Evolutionary conservation across 495 filamentous ascomycete genomes (phyloP).

Genomic region (Coniosporium apollinis): DNA sequence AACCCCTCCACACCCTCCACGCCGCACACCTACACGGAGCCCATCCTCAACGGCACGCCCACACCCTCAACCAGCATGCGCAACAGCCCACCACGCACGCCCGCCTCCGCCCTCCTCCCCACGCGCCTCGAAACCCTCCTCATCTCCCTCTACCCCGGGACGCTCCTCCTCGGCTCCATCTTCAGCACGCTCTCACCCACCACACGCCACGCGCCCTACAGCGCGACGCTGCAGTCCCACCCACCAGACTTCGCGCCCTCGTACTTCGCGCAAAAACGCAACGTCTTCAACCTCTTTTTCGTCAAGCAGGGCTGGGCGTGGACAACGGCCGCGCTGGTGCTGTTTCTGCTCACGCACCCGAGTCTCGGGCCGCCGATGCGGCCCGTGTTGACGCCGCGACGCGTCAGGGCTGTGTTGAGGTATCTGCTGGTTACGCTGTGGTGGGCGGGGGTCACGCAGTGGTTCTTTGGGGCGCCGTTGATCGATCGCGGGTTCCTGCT

Average conservation of each 20-base stretch:
- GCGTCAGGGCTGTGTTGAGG: slow-evolving; percentile 37
- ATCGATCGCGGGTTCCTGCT: slow-evolving; percentile 72
- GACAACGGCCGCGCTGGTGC: slow-evolving; percentile 52
- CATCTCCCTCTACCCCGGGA: slow-evolving; percentile 52
- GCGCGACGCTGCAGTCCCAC: slow-evolving; percentile 37
- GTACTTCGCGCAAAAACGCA: slow-evolving; percentile 86
- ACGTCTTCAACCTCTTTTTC: slow-evolving; percentile 78
- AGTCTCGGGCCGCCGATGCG: slow-evolving; percentile 24
- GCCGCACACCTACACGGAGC: too few species aligned
- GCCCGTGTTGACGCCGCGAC: slow-evolving; percentile 19
- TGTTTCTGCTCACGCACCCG: slow-evolving; percentile 45
- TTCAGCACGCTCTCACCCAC: slow-evolving; percentile 64
- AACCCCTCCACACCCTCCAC: too few species aligned
- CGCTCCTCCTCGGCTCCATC: slow-evolving; percentile 61
- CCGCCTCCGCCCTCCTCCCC: slow-evolving; percentile 33
- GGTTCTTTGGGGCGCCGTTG: slow-evolving; percentile 82
- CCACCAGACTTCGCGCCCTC: slow-evolving; percentile 43
- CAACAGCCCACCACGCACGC: slow-evolving; percentile 1
- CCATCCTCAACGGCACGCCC: not conserved
- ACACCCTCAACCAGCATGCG: not conserved
- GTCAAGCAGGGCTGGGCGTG: slow-evolving; percentile 94
- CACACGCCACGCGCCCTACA: slow-evolving; percentile 41
- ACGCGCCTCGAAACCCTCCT: slow-evolving; percentile 45
- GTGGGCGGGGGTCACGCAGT: slow-evolving; percentile 77
- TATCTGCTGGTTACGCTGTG: slow-evolving; percentile 71